Evolutionary conservation across 495 filamentous ascomycete genomes (phyloP).

Genomic region (Neurospora tetrasperma): DNA sequence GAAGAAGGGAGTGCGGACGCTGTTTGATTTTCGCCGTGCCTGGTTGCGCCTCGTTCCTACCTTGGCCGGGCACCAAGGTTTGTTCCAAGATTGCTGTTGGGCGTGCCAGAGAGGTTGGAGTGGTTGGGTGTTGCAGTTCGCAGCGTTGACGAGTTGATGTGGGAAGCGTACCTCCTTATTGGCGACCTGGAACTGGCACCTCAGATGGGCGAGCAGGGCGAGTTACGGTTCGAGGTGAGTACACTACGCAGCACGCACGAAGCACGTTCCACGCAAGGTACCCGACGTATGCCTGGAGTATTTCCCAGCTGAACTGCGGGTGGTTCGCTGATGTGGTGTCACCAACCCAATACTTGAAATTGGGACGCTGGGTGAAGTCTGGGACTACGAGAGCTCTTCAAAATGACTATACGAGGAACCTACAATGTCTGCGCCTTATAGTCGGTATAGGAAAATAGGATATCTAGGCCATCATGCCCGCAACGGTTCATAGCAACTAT

Average conservation of each 20-base stretch:
- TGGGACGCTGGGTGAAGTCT: background rate
- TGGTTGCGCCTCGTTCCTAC: background rate
- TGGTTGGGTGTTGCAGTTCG: background rate
- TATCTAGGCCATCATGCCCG: background rate
- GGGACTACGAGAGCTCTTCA: background rate
- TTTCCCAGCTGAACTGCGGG: background rate
- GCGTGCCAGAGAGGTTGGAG: background rate
- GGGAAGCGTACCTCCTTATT: background rate
- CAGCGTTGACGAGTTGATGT: background rate
- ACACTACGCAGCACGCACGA: background rate
- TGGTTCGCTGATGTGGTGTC: background rate
- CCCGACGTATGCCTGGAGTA: background rate
- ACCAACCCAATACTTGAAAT: background rate
- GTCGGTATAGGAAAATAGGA: background rate
- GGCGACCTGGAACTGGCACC: background rate
- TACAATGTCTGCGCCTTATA: background rate
- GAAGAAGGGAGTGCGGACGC: background rate
- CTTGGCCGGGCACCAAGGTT: background rate
- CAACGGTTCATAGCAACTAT: background rate
- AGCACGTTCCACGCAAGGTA: background rate
- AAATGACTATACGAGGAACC: background rate
- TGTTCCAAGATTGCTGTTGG: background rate
- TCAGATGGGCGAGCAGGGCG: too few relatives aligned
- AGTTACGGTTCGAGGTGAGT: too few relatives aligned
- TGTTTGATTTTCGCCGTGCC: background rate